phyloP scores from a whole-genome alignment of 129 eudicot genomes.

The Artemisia tridentata region DNA sequence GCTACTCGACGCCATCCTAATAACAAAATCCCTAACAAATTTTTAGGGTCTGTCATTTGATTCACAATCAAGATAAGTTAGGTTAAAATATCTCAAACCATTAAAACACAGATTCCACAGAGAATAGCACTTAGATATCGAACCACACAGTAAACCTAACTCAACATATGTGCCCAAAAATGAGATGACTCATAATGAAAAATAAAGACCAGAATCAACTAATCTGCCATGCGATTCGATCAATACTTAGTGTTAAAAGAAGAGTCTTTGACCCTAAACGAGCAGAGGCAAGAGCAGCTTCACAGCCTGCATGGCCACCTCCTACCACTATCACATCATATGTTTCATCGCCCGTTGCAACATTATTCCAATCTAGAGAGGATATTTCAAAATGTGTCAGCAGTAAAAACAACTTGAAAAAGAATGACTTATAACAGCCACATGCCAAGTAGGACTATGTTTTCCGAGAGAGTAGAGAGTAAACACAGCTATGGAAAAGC shows the following conservation, averaged over 20 bases:
- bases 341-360: slow-evolving; percentile 52
- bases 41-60: no score
- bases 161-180: neutral
- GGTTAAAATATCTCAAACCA: no score
- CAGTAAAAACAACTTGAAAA: slow-evolving; percentile 12
- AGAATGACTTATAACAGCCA: neutral
- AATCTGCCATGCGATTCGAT: slow-evolving; percentile 99
- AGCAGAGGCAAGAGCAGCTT: slow-evolving; percentile 98
- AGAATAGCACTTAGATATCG: neutral
- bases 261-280: slow-evolving; percentile 92
- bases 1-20: no score
- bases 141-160: neutral
- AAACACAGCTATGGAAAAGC: no score
- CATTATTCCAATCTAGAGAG: slow-evolving; percentile 32
- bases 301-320: slow-evolving; percentile 99
- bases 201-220: slow-evolving; percentile 16
- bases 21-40: neutral
- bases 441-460: neutral
- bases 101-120: no score
- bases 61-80: no score
- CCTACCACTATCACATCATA: slow-evolving; percentile 95
- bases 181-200: neutral
- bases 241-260: slow-evolving; percentile 86
- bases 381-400: slow-evolving; percentile 16
- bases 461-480: no score